A percentile compares a stretch with the other conserved stretches of the same genome.
Conservation (phyloP, 192 early-diverging fungal genomes). For the Coemansia asiatica region DNA sequence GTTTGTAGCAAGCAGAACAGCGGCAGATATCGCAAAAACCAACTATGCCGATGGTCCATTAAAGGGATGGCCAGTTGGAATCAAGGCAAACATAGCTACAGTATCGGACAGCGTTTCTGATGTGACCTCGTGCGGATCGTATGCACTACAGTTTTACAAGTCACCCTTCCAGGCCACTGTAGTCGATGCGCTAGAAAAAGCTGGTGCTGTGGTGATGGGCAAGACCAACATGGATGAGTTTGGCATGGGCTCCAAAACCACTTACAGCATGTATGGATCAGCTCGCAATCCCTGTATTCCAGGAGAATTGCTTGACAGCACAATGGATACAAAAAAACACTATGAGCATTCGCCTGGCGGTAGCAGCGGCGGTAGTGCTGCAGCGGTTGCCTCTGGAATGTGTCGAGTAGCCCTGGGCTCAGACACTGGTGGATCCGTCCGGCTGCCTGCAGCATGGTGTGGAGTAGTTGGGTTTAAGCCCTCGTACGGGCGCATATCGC, state of each 20-base stretch:
- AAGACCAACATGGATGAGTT: slow-evolving; percentile 96
- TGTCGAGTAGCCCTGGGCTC: slow-evolving; percentile 83
- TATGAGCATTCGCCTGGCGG: slow-evolving; percentile 64
- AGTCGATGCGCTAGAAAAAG: slow-evolving; percentile 59
- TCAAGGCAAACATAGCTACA: slow-evolving; percentile 83
- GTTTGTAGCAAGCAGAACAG: slow-evolving; percentile 7
- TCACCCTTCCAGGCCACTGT: slow-evolving; percentile 64
- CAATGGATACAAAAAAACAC: not conserved
- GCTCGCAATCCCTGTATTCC: slow-evolving; percentile 24
- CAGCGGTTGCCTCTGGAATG: slow-evolving; percentile 81
- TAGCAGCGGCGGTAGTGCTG: slow-evolving; percentile 89
- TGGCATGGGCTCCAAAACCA: slow-evolving; percentile 79
- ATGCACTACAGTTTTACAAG: slow-evolving; percentile 59
- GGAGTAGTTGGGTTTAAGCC: slow-evolving; percentile 94
- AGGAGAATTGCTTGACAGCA: not conserved
- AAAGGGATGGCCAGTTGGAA: slow-evolving; percentile 65
- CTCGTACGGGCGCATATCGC: slow-evolving; percentile 81
- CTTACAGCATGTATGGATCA: slow-evolving; percentile 36
- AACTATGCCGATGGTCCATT: slow-evolving; percentile 37
- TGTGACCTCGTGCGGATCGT: slow-evolving; percentile 80
- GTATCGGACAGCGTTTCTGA: slow-evolving; percentile 44
- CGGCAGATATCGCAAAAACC: not conserved
- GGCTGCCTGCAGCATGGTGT: slow-evolving; percentile 90
- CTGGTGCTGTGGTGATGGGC: slow-evolving; percentile 70
- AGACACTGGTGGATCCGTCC: slow-evolving; percentile 94